phyloP scores from a whole-genome alignment of 805 yeast species.

The Yarrowia yakushimensis region DNA sequence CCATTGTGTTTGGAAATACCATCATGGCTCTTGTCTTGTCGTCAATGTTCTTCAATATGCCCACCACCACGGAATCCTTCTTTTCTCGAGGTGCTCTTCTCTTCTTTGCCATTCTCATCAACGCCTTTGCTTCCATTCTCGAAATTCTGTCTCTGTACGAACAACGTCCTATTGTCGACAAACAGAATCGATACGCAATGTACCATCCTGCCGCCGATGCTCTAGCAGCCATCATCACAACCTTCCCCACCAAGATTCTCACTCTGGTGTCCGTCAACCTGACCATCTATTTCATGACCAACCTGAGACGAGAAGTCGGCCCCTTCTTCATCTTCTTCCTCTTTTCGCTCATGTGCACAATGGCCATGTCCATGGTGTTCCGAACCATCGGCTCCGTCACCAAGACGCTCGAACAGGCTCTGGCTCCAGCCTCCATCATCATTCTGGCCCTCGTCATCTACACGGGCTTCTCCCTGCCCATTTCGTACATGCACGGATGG shows the following conservation, averaged over 20 bases:
- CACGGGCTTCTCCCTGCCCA: slow-evolving; percentile 49
- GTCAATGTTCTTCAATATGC: slow-evolving; percentile 52
- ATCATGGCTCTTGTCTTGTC: slow-evolving; percentile 54
- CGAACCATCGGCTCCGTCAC: slow-evolving; percentile 42
- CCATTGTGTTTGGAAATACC: slow-evolving; percentile 45
- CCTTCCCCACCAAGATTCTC: slow-evolving; percentile 51
- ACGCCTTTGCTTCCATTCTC: slow-evolving; percentile 46
- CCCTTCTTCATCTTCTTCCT: slow-evolving; percentile 50
- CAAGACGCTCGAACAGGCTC: slow-evolving; percentile 42
- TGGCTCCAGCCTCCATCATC: slow-evolving; percentile 45
- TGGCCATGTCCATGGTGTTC: slow-evolving; percentile 54
- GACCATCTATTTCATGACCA: slow-evolving; percentile 46
- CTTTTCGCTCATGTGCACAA: slow-evolving; percentile 44
- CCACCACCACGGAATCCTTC: slow-evolving; percentile 49
- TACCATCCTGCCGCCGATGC: slow-evolving; percentile 66
- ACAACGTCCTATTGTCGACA: slow-evolving; percentile 56
- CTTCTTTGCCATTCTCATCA: slow-evolving; percentile 52
- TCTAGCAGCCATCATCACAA: slow-evolving; percentile 55
- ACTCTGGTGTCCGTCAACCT: slow-evolving; percentile 38
- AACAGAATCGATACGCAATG: slow-evolving; percentile 55
- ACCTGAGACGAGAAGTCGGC: slow-evolving; percentile 52
- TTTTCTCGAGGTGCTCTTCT: slow-evolving; percentile 58
- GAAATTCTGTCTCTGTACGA: slow-evolving; percentile 46
- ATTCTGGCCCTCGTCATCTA: slow-evolving; percentile 43
- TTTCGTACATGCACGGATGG: slow-evolving; percentile 48